Conservation (phyloP, 345 rosid genomes). For the Eucalyptus rudis region DNA sequence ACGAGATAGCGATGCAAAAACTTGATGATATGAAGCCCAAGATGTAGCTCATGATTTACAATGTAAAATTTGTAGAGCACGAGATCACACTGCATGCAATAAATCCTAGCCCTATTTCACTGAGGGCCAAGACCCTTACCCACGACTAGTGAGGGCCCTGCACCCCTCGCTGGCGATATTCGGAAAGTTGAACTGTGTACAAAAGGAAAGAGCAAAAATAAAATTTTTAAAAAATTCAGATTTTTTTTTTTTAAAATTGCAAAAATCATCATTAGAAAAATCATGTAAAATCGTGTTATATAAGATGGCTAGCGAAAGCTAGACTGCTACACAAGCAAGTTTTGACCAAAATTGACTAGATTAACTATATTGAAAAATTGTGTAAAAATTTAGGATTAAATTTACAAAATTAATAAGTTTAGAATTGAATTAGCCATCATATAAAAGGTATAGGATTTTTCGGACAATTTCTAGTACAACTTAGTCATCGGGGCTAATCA, state of each 20-base stretch:
- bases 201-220: not conserved
- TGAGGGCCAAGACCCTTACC: not conserved
- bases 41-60: not conserved
- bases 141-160: fast-evolving
- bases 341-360: not conserved
- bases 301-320: not conserved
- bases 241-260: not conserved
- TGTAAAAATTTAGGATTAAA: not conserved
- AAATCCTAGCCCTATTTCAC: not conserved
- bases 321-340: fast-evolving
- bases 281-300: not conserved
- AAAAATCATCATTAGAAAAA: not conserved
- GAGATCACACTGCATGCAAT: not conserved
- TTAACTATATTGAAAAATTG: not conserved
- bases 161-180: fast-evolving
- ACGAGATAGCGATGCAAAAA: not conserved
- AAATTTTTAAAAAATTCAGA: not conserved
- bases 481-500: not conserved
- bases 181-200: not conserved
- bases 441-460: not conserved
- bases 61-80: not conserved
- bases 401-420: not conserved
- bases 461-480: not conserved
- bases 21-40: not conserved
- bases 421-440: not conserved